phyloP scores from a whole-genome alignment of 2,329 filamentous ascomycete species.

The Pochonia chlamydosporia region DNA sequence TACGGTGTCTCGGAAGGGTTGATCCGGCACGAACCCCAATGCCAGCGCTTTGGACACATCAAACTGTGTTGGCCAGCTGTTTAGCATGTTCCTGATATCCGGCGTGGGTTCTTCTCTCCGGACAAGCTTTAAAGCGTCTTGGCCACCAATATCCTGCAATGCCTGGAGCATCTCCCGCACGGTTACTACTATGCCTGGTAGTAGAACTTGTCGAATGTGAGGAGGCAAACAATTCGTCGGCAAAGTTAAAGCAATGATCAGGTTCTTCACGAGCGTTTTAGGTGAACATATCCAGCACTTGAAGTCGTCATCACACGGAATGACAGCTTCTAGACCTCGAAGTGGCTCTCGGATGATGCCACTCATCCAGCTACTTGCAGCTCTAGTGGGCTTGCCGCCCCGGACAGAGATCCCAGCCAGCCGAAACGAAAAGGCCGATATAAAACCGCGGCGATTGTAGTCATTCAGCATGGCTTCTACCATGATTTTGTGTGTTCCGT shows the following conservation, averaged over 20 bases:
- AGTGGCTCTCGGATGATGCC: conserved; percentile 56
- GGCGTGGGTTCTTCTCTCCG: conserved; percentile 41
- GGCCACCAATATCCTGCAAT: conserved; percentile 40
- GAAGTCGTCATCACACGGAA: conserved; percentile 41
- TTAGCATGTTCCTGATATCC: conserved; percentile 42
- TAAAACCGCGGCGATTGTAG: conserved; percentile 41
- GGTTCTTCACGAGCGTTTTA: conserved; percentile 40
- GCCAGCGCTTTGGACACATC: conserved; percentile 44
- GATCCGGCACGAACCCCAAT: conserved; percentile 46
- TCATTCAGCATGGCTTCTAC: conserved; percentile 39
- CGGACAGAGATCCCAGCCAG: conserved; percentile 57
- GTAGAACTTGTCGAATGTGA: conserved; percentile 38
- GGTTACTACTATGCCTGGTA: conserved; percentile 45
- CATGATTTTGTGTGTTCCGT: conserved; percentile 58
- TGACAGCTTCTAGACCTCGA: conserved; percentile 36
- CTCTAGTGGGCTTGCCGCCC: conserved; percentile 53
- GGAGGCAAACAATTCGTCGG: conserved; percentile 29
- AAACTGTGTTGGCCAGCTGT: conserved; percentile 48
- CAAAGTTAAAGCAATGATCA: conserved; percentile 38
- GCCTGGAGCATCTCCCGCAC: conserved; percentile 49
- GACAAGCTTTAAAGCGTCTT: conserved; percentile 35
- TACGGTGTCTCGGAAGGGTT: conserved; percentile 26
- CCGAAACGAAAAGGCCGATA: conserved; percentile 51
- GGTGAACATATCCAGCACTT: conserved; percentile 48
- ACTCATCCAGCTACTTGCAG: conserved; percentile 54